phyloP scores from a whole-genome alignment of 768 basidiomycete species.

The Lanmaoa rubissima region DNA sequence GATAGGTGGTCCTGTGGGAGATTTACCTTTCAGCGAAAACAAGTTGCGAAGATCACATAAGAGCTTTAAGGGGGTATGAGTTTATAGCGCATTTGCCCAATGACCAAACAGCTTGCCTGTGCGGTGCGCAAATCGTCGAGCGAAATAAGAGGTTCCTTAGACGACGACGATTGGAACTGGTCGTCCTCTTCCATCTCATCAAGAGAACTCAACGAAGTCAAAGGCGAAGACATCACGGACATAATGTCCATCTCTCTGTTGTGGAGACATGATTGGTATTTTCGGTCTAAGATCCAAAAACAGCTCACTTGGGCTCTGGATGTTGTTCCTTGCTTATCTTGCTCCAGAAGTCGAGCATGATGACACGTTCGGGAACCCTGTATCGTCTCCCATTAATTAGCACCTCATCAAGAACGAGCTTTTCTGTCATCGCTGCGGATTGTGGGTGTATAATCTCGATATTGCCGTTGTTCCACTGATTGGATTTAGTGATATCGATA shows the following conservation, averaged over 20 bases:
- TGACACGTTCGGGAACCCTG: conserved; percentile 87
- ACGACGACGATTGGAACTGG: conserved; percentile 24
- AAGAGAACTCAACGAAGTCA: conserved; percentile 72
- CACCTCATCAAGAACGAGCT: conserved; percentile 73
- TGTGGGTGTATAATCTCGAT: conserved; percentile 81
- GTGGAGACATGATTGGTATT: neutral
- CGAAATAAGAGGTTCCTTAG: conserved; percentile 29
- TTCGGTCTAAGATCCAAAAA: neutral
- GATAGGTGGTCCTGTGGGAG: neutral
- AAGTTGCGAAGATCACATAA: conserved; percentile 38
- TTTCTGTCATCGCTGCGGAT: conserved; percentile 42
- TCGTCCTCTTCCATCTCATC: conserved; percentile 51
- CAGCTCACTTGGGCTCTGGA: conserved; percentile 41
- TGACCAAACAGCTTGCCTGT: conserved; percentile 41
- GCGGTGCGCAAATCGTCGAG: conserved; percentile 57
- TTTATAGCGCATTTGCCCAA: conserved; percentile 2
- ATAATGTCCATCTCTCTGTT: conserved; percentile 28
- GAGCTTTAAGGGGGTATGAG: conserved; percentile 31
- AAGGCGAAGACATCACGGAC: conserved; percentile 65
- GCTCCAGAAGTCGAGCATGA: conserved; percentile 95
- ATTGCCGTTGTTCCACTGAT: conserved; percentile 86
- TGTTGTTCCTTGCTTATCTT: conserved; percentile 56
- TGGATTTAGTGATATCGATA: conserved; percentile 72
- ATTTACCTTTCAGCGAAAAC: conserved; percentile 14
- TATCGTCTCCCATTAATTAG: conserved; percentile 88